Evolutionary conservation across 2,329 filamentous ascomycete genomes (phyloP).

Genomic region (Exophiala mesophila): DNA sequence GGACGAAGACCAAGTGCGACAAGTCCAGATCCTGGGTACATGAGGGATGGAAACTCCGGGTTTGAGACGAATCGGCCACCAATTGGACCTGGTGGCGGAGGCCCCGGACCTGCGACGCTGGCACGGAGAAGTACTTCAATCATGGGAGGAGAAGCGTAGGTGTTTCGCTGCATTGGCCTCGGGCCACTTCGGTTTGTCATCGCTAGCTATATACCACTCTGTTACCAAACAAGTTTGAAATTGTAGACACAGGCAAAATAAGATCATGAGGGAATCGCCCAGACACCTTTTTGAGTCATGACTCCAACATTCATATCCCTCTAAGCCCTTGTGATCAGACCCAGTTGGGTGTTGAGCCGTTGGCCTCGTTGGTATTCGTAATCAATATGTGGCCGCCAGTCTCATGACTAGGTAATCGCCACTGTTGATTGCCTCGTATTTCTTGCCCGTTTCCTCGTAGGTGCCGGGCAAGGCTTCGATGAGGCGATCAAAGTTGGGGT

Average conservation of each 20-base stretch:
- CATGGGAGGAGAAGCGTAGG: slow-evolving; percentile 19
- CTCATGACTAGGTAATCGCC: slow-evolving; percentile 77
- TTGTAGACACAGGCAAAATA: no score
- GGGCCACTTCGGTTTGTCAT: no score
- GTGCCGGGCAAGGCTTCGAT: slow-evolving; percentile 82
- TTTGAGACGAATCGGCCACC: background rate
- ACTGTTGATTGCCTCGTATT: slow-evolving; percentile 72
- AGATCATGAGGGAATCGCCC: no score
- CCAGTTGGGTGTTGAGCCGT: no score
- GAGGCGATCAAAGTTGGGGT: slow-evolving; percentile 68
- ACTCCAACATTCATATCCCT: no score
- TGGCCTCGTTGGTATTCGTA: no score
- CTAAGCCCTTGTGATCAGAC: no score
- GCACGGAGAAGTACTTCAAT: slow-evolving; percentile 6
- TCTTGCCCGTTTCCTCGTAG: slow-evolving; percentile 58
- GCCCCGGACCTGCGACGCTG: slow-evolving; percentile 8
- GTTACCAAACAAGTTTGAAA: no score
- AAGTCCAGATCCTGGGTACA: background rate
- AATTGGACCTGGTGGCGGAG: slow-evolving; percentile 3
- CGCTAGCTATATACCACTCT: no score
- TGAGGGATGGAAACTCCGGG: background rate
- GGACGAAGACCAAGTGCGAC: background rate
- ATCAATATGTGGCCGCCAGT: slow-evolving; percentile 66
- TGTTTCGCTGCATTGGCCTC: background rate
- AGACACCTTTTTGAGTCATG: no score